Conservation (phyloP, 139 green algal genomes). For the Coelastrella sp. region DNA sequence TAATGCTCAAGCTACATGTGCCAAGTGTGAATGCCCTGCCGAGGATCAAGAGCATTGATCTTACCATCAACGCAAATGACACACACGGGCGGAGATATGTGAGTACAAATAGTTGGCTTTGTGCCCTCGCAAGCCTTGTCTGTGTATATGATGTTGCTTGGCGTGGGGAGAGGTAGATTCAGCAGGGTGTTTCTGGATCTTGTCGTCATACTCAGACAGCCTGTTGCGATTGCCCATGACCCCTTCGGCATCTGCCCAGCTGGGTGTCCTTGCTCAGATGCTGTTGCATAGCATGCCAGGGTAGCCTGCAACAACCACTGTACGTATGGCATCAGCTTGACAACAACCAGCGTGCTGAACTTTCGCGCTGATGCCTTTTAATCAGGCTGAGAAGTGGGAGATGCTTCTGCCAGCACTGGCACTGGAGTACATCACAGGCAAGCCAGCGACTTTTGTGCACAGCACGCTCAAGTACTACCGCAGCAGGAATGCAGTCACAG, state of each 20-base stretch:
- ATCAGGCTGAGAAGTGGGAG: constrained; percentile 51
- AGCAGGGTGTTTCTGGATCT: too few relatives aligned
- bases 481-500: constrained; percentile 35
- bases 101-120: background rate
- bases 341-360: too few relatives aligned
- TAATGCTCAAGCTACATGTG: constrained; percentile 51
- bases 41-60: background rate
- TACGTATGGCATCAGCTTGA: too few relatives aligned
- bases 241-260: too few relatives aligned
- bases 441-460: constrained; percentile 12
- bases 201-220: too few relatives aligned
- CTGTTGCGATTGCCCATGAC: too few relatives aligned
- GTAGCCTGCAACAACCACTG: too few relatives aligned
- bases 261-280: too few relatives aligned
- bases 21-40: constrained; percentile 19
- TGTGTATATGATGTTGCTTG: too few relatives aligned
- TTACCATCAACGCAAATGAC: constrained; percentile 40
- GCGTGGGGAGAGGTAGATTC: too few relatives aligned
- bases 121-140: too few relatives aligned
- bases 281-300: too few relatives aligned
- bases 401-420: constrained; percentile 49
- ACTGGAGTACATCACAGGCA: constrained; percentile 45
- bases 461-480: constrained; percentile 41
- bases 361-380: background rate
- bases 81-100: background rate